phyloP scores from a whole-genome alignment of 257 asterid species.

The Solanum corneliomulleri region DNA sequence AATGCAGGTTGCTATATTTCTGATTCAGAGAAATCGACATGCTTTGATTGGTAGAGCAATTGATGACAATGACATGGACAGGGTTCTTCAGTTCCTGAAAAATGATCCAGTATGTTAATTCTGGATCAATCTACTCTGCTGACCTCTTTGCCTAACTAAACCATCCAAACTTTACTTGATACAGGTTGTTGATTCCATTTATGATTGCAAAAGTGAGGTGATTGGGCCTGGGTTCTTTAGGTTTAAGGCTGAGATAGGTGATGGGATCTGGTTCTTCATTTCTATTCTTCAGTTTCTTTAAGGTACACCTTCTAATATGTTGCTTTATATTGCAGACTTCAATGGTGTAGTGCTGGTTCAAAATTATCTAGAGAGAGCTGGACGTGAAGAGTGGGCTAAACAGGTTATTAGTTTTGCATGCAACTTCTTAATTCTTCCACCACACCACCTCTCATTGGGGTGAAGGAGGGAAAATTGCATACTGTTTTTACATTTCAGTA shows the following conservation, averaged over 20 bases:
- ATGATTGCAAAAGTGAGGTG: slow-evolving; percentile 99
- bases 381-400: slow-evolving; percentile 91
- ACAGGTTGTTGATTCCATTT: slow-evolving; percentile 92
- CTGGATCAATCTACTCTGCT: neutral
- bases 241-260: slow-evolving; percentile 99
- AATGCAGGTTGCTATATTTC: slow-evolving; percentile 90
- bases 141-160: neutral
- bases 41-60: slow-evolving; percentile 98
- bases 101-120: slow-evolving; percentile 63
- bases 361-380: slow-evolving; percentile 72
- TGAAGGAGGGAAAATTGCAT: neutral
- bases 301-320: neutral
- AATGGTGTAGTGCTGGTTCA: slow-evolving; percentile 93
- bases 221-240: slow-evolving; percentile 98
- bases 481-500: neutral
- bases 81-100: slow-evolving; percentile 81
- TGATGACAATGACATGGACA: slow-evolving; percentile 82
- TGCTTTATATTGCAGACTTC: slow-evolving; percentile 51
- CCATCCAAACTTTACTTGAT: slow-evolving; percentile 4
- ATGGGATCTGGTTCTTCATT: neutral
- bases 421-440: neutral
- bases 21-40: slow-evolving; percentile 97
- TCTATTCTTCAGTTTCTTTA: neutral
- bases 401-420: slow-evolving; percentile 36
- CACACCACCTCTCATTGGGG: neutral